A percentile compares a stretch with the other conserved stretches of the same genome.
phyloP scores from a whole-genome alignment of 2,329 filamentous ascomycete genomes.

The Didymella glomerata region DNA sequence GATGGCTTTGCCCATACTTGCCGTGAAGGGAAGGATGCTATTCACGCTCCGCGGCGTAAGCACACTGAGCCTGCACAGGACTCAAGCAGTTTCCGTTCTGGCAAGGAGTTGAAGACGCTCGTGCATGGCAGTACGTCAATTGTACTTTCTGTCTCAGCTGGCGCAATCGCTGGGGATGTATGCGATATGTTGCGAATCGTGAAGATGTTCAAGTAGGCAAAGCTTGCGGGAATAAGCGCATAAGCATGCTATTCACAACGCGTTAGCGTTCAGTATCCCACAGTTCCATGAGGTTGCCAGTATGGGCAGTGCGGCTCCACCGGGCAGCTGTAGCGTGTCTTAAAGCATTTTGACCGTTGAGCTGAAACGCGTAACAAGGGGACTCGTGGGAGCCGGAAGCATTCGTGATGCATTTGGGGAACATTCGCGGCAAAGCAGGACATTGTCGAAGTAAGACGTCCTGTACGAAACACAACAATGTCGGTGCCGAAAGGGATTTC shows the following conservation, averaged over 20 bases:
- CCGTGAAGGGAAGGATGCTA: constrained; percentile 19
- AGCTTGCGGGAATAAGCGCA: constrained; percentile 16
- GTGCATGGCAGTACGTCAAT: not conserved
- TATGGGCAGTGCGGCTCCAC: constrained; percentile 22
- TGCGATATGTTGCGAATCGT: not conserved
- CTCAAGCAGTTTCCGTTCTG: not conserved
- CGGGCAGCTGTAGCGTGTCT: constrained; percentile 8
- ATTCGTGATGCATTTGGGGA: not conserved
- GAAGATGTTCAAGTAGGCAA: not conserved
- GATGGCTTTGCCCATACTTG: constrained; percentile 20
- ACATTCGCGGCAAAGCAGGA: not conserved
- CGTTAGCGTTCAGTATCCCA: constrained; percentile 23
- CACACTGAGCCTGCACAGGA: not conserved
- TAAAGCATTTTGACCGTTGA: not conserved
- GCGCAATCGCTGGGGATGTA: not conserved
- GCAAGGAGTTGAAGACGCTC: not conserved
- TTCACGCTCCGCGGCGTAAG: constrained; percentile 9
- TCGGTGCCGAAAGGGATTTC: not conserved
- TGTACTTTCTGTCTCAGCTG: not conserved
- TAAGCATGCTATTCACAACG: constrained; percentile 21
- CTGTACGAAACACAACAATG: not conserved
- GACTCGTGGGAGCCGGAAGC: not conserved
- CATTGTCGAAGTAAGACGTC: not conserved
- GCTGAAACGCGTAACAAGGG: constrained; percentile 1
- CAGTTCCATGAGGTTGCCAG: constrained; percentile 17